These are phyloP conservation scores for Guadua angustifolia DNA, from an alignment of 176 grass and related monocot species.

Conservation along the genomic window DNA sequence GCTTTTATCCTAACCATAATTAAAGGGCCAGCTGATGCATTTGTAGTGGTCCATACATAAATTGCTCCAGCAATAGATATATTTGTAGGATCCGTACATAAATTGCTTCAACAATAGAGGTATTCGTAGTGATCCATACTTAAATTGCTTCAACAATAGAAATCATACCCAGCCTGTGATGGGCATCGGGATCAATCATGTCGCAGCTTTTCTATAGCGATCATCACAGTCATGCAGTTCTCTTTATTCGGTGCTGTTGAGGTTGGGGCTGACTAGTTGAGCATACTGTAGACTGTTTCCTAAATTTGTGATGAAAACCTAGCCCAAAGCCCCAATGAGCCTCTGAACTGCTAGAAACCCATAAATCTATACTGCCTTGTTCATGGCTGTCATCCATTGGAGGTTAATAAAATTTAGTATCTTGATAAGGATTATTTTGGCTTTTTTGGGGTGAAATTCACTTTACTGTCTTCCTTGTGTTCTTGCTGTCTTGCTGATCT, in stretches of 20 bases:
- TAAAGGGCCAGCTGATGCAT: neutral
- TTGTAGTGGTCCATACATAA: neutral
- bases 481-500: too few relatives aligned
- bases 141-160: neutral
- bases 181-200: neutral
- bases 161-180: neutral
- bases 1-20: neutral
- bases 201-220: neutral
- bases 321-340: neutral
- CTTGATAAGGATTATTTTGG: neutral
- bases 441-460: neutral
- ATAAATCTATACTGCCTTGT: neutral
- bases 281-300: neutral
- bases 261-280: conserved; percentile 10
- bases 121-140: neutral
- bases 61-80: neutral
- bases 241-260: neutral
- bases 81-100: neutral
- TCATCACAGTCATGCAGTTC: neutral
- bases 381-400: neutral
- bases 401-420: neutral
- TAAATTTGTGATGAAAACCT: conserved; percentile 1
- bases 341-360: neutral
- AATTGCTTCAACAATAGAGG: neutral
- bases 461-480: neutral